phyloP scores from a whole-genome alignment of 352 stramenopile species.

The Paralagenidium karlingii region DNA sequence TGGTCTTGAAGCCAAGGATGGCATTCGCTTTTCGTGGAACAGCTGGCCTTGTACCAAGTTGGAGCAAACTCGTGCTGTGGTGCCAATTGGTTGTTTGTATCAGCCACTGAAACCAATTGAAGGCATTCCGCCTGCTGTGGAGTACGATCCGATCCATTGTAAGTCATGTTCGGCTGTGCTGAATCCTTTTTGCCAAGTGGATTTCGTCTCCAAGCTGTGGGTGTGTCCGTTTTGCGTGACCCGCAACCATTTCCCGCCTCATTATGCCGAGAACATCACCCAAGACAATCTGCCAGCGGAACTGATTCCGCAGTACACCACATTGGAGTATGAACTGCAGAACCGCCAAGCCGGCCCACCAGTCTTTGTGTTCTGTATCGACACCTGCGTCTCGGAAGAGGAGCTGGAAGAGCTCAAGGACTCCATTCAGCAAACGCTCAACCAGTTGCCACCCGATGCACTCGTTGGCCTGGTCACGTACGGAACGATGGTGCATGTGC shows the following conservation, averaged over 20 bases:
- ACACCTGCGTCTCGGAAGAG: constrained; percentile 95
- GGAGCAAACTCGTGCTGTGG: constrained; percentile 96
- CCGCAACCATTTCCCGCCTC: constrained; percentile 97
- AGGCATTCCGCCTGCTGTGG: constrained; percentile 83
- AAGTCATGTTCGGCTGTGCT: constrained; percentile 95
- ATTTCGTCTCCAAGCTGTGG: constrained; percentile 99
- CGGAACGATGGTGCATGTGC: constrained; percentile 98
- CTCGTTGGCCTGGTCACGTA: constrained; percentile 98
- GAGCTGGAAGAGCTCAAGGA: constrained; percentile 98
- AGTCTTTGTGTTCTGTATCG: constrained; percentile 97
- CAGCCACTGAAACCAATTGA: constrained; percentile 97
- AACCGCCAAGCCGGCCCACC: constrained; percentile 87
- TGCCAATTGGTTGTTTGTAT: constrained; percentile 90
- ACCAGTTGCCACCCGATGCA: constrained; percentile 94
- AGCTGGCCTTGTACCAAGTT: constrained; percentile 96
- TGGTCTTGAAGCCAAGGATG: constrained; percentile 80
- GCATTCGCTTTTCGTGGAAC: constrained; percentile 97
- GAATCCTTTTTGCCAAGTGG: constrained; percentile 98
- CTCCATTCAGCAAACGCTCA: constrained; percentile 96
- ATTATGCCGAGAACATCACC: constrained; percentile 94
- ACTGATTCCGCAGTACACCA: constrained; percentile 99
- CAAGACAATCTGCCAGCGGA: constrained; percentile 98
- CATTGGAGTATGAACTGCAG: constrained; percentile 98
- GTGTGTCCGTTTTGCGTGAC: constrained; percentile 98
- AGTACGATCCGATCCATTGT: constrained; percentile 99